phyloP scores from a whole-genome alignment of 1,284 basidiomycete species.

The Pseudozyma tsukubaensis region DNA sequence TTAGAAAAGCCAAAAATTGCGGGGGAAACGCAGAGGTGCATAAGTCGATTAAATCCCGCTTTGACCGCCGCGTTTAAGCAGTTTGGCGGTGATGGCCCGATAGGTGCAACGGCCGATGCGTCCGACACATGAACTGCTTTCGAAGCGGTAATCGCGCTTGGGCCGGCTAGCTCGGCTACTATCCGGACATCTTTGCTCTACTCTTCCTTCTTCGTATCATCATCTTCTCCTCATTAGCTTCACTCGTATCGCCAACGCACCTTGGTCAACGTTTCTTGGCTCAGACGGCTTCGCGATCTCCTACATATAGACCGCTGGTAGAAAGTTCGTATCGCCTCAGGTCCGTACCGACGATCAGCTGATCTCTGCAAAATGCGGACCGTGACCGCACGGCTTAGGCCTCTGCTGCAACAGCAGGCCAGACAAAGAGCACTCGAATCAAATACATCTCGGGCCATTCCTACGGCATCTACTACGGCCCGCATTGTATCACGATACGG shows the following conservation, averaged over 20 bases:
- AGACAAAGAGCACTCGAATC: neutral
- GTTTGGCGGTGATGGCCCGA: no score
- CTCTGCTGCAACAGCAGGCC: slow-evolving; percentile 19
- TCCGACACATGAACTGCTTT: slow-evolving; percentile 1
- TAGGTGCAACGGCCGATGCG: neutral
- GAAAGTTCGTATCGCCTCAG: neutral
- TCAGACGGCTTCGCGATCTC: no score
- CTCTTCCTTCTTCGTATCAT: neutral
- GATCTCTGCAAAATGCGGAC: slow-evolving; percentile 9
- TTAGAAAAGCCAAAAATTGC: slow-evolving; percentile 4
- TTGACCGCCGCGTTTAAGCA: slow-evolving; percentile 9
- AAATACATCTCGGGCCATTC: no score
- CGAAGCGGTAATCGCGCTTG: slow-evolving; percentile 22
- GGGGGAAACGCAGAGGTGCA: slow-evolving; percentile 12
- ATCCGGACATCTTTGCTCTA: neutral
- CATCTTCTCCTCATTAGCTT: neutral
- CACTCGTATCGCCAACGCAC: neutral
- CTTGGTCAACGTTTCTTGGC: no score
- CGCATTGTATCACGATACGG: neutral
- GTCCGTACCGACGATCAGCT: no score
- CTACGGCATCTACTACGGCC: no score
- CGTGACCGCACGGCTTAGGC: slow-evolving; percentile 2
- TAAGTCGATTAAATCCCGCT: slow-evolving; percentile 30
- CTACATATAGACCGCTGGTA: neutral
- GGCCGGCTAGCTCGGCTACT: slow-evolving; percentile 35